These are phyloP conservation scores for Geotrichum citri-aurantii DNA, from an alignment of 1,139 yeast genomes.

Conservation along the genomic window DNA sequence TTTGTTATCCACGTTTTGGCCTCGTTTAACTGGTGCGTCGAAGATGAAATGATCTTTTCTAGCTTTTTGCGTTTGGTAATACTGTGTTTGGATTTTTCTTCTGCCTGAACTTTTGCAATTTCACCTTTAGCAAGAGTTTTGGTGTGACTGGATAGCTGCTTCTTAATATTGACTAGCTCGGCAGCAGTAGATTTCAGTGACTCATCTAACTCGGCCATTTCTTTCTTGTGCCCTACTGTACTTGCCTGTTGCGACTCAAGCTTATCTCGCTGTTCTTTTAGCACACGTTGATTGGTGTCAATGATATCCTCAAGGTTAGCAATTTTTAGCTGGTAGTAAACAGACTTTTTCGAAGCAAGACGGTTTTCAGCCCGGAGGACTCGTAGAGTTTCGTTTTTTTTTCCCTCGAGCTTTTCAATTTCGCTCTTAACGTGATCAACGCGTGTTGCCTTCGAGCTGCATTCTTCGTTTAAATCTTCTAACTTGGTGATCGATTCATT, in stretches of 20 bases:
- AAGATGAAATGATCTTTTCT: conserved; percentile 43
- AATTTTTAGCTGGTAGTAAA: conserved; percentile 46
- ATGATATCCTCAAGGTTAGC: not conserved
- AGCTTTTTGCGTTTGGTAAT: conserved; percentile 56
- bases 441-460: conserved; percentile 75
- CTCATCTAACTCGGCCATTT: conserved; percentile 36
- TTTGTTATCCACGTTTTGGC: conserved; percentile 46
- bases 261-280: conserved; percentile 34
- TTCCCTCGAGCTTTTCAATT: conserved; percentile 59
- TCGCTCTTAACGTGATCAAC: conserved; percentile 77
- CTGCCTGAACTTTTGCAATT: conserved; percentile 55
- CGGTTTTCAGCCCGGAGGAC: conserved; percentile 63
- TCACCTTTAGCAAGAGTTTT: conserved; percentile 32
- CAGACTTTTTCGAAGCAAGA: conserved; percentile 49
- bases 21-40: conserved; percentile 39
- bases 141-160: conserved; percentile 26
- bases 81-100: conserved; percentile 65
- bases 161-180: conserved; percentile 26
- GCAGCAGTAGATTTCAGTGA: conserved; percentile 39
- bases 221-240: conserved; percentile 40
- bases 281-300: conserved; percentile 32
- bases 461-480: conserved; percentile 68
- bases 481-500: conserved; percentile 57
- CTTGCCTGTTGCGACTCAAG: conserved; percentile 47
- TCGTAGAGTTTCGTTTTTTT: conserved; percentile 63